Conservation (phyloP, 179 eudicot genomes). For the Monotropa hypopitys region DNA sequence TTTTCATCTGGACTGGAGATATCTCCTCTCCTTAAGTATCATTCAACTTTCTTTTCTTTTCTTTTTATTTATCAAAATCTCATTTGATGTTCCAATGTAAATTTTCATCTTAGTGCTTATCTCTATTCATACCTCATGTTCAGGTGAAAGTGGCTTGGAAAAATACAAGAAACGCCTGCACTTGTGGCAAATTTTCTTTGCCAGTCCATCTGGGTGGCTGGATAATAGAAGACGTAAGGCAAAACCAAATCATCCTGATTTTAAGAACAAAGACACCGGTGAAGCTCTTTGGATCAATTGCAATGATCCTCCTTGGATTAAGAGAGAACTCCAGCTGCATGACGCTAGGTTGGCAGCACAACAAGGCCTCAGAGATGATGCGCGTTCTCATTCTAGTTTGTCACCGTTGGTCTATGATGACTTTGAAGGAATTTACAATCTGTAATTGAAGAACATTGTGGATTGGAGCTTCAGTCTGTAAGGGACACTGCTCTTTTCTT, state of each 20-base stretch:
- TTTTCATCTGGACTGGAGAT: background rate
- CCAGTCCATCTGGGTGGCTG: constrained; percentile 61
- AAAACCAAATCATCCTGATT: constrained; percentile 45
- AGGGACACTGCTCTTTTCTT: background rate
- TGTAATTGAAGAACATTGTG: background rate
- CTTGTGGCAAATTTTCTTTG: constrained; percentile 58
- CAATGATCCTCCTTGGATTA: constrained; percentile 67
- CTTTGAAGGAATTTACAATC: background rate
- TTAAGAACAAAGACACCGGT: constrained; percentile 48
- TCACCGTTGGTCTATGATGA: constrained; percentile 20
- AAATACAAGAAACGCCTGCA: constrained; percentile 31
- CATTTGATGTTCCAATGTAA: background rate
- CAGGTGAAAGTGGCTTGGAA: constrained; percentile 23
- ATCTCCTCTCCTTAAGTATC: background rate
- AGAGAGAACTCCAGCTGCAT: constrained; percentile 34
- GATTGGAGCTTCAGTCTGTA: background rate
- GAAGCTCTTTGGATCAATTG: constrained; percentile 56
- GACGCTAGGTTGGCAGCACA: constrained; percentile 28
- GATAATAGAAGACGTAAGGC: constrained; percentile 42
- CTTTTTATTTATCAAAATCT: background rate
- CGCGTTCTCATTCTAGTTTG: constrained; percentile 1
- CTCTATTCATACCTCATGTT: background rate
- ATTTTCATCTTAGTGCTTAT: background rate
- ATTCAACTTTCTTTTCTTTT: background rate
- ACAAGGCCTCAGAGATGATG: constrained; percentile 1